phyloP scores from a whole-genome alignment of 805 yeast genomes.

The Suhomyces canberraensis region DNA sequence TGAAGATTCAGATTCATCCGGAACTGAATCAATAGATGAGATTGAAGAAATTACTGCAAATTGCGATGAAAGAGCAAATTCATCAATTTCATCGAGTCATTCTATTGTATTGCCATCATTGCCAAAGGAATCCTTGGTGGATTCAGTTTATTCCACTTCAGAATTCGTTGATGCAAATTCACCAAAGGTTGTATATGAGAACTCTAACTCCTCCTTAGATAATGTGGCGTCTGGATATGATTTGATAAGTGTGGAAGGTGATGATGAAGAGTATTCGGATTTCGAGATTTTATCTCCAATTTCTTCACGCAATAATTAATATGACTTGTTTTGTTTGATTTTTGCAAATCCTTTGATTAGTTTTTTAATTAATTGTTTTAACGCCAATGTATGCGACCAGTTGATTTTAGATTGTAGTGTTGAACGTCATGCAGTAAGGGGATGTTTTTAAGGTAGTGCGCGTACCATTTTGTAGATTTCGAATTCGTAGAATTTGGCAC shows the following conservation, averaged over 20 bases:
- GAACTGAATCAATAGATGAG: slow-evolving; percentile 4
- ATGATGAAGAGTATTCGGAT: slow-evolving; percentile 27
- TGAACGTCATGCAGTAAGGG: too few relatives aligned
- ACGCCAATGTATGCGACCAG: too few relatives aligned
- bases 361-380: too few relatives aligned
- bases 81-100: slow-evolving; percentile 17
- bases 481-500: too few relatives aligned
- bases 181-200: neutral
- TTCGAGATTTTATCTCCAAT: slow-evolving; percentile 30
- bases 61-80: neutral
- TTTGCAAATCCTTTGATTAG: too few relatives aligned
- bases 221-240: slow-evolving; percentile 28
- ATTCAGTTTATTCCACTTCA: slow-evolving; percentile 12
- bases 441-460: too few relatives aligned
- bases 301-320: neutral
- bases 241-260: slow-evolving; percentile 30
- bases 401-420: too few relatives aligned
- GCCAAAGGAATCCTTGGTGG: slow-evolving; percentile 23
- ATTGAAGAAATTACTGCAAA: neutral
- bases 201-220: slow-evolving; percentile 1
- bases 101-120: slow-evolving; percentile 31
- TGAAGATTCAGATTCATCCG: neutral
- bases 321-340: too few relatives aligned
- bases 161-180: slow-evolving; percentile 21
- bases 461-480: too few relatives aligned